A percentile compares a stretch with the other conserved stretches of the same genome.
Evolutionary conservation across 2,329 filamentous ascomycete species (phyloP).

Genomic region (Fusarium sp.): DNA sequence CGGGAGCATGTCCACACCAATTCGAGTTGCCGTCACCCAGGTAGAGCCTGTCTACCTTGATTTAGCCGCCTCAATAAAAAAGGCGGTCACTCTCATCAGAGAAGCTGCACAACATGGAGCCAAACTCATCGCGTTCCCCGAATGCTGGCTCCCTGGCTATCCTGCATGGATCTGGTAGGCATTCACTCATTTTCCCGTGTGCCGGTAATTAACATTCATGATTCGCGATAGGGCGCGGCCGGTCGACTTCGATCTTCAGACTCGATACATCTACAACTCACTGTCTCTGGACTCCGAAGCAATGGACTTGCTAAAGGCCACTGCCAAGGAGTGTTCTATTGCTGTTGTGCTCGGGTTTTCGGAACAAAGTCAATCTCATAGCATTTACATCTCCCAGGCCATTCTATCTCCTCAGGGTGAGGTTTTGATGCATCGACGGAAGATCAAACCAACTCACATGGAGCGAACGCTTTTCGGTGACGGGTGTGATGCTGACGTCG

Average conservation of each 20-base stretch:
- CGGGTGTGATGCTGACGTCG: slow-evolving; percentile 47
- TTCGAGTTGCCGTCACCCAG: slow-evolving; percentile 39
- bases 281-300: slow-evolving; percentile 51
- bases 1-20: slow-evolving; percentile 21
- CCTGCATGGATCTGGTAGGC: slow-evolving; percentile 53
- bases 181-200: not conserved
- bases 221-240: slow-evolving; percentile 32
- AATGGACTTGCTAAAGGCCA: slow-evolving; percentile 48
- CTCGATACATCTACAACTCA: slow-evolving; percentile 53
- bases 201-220: not conserved
- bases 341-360: slow-evolving; percentile 55
- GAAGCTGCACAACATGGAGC: slow-evolving; percentile 56
- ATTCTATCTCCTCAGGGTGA: slow-evolving; percentile 54
- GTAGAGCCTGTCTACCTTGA: slow-evolving; percentile 42
- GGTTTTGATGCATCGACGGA: slow-evolving; percentile 52
- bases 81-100: slow-evolving; percentile 35
- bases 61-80: slow-evolving; percentile 33
- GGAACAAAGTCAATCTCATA: slow-evolving; percentile 48
- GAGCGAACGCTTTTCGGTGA: slow-evolving; percentile 62
- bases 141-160: slow-evolving; percentile 65
- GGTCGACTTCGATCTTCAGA: slow-evolving; percentile 25
- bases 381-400: slow-evolving; percentile 56
- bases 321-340: slow-evolving; percentile 48
- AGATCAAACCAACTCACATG: slow-evolving; percentile 63
- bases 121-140: slow-evolving; percentile 64